Percentiles rank a stretch among this genome's conserved stretches.
Evolutionary conservation across 1,284 basidiomycete genomes (phyloP).

Genomic region (Ustilago vetiveriae): DNA sequence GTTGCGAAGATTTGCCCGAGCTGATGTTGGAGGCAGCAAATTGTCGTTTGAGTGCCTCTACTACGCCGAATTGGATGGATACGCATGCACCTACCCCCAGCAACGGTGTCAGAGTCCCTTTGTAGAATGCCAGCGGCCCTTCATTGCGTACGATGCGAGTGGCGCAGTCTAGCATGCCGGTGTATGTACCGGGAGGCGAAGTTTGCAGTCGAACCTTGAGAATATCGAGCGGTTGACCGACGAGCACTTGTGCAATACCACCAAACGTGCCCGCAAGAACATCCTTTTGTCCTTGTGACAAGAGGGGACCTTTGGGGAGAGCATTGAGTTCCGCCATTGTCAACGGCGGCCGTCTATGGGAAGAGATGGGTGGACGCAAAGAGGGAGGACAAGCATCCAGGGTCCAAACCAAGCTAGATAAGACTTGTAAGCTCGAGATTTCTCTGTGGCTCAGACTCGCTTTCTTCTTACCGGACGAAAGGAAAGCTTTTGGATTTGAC

Average conservation of each 20-base stretch:
- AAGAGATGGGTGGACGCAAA: no score
- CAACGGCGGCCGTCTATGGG: no score
- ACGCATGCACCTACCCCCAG: conserved; percentile 94
- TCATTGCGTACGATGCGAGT: conserved; percentile 86
- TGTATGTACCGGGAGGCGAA: conserved; percentile 85
- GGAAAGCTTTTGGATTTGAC: no score
- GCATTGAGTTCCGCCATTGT: conserved; percentile 36
- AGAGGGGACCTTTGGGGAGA: conserved; percentile 34
- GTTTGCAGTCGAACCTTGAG: conserved; percentile 97
- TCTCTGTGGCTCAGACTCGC: no score
- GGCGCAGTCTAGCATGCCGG: conserved; percentile 87
- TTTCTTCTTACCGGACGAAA: conserved; percentile 15
- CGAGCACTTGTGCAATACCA: conserved; percentile 88
- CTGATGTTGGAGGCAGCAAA: conserved; percentile 70
- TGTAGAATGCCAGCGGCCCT: conserved; percentile 94
- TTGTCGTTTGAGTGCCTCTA: conserved; percentile 87
- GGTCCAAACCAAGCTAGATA: no score
- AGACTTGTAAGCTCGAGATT: no score
- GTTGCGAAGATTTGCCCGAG: conserved; percentile 49
- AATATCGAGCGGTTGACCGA: conserved; percentile 95
- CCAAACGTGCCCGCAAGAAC: conserved; percentile 72
- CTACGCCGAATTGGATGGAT: conserved; percentile 92
- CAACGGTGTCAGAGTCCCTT: conserved; percentile 93
- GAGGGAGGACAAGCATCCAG: no score
- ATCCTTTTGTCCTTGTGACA: conserved; percentile 50